These are phyloP conservation scores for Edaphochlamys debaryana DNA, from an alignment of 139 green algal species.

Conservation along the genomic window DNA sequence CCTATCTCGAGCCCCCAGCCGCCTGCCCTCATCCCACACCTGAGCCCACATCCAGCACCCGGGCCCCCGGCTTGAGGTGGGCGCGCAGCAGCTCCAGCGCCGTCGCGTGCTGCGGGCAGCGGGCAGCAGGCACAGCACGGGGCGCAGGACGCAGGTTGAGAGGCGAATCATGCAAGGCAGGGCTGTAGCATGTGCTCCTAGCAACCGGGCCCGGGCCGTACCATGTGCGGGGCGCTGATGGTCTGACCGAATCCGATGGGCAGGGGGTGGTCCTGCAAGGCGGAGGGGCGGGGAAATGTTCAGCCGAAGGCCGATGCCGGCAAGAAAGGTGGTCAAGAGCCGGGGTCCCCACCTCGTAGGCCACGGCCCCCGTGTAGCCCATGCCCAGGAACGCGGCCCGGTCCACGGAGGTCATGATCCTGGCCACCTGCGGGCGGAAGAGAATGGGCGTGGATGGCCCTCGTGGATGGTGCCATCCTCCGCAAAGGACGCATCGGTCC, in stretches of 20 bases:
- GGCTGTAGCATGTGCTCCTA: too few relatives aligned
- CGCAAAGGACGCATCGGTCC: too few relatives aligned
- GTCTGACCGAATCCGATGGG: conserved; percentile 78
- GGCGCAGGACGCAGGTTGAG: not conserved
- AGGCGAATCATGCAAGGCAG: not conserved
- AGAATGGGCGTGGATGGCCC: too few relatives aligned
- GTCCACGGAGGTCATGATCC: conserved; percentile 6
- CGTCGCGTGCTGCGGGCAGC: conserved; percentile 75
- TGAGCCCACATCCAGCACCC: conserved; percentile 90
- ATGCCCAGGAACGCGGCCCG: not conserved
- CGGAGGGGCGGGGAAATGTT: too few relatives aligned
- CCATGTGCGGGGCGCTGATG: conserved; percentile 95
- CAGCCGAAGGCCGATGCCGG: not conserved
- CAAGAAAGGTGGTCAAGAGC: too few relatives aligned
- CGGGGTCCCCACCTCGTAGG: not conserved
- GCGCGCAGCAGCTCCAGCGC: conserved; percentile 84
- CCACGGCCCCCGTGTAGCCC: not conserved
- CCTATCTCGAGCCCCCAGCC: too few relatives aligned
- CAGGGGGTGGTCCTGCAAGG: conserved; percentile 67
- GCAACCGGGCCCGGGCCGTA: not conserved
- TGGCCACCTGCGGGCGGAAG: not conserved
- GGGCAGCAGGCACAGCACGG: not conserved
- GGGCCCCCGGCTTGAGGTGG: conserved; percentile 67
- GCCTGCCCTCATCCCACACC: too few relatives aligned
- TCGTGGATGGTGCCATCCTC: too few relatives aligned